phyloP scores from a whole-genome alignment of 139 green algal species.

The Penium margaritaceum region DNA sequence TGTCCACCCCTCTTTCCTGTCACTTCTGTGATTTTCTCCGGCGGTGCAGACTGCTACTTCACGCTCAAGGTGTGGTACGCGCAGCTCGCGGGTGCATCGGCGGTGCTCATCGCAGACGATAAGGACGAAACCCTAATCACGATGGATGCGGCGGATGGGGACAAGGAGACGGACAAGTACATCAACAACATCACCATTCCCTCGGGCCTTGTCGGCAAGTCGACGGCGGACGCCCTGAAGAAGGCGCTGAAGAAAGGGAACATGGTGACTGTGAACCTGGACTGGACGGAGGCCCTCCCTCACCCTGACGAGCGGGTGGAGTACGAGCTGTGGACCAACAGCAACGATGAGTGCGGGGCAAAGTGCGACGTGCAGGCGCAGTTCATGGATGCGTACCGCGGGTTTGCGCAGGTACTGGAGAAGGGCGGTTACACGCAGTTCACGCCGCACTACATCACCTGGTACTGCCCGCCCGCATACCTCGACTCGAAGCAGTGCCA shows the following conservation, averaged over 20 bases:
- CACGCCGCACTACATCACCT: slow-evolving; percentile 82
- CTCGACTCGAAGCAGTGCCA: slow-evolving; percentile 57
- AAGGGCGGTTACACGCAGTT: slow-evolving; percentile 63
- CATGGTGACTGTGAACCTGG: slow-evolving; percentile 58
- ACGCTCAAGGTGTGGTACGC: slow-evolving; percentile 77
- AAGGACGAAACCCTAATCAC: slow-evolving; percentile 64
- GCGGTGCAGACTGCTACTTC: slow-evolving; percentile 68
- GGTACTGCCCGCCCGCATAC: slow-evolving; percentile 60
- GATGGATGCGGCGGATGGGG: slow-evolving; percentile 63
- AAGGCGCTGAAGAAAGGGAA: slow-evolving; percentile 52
- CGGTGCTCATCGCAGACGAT: slow-evolving; percentile 63
- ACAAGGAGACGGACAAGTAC: slow-evolving; percentile 31
- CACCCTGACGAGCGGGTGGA: slow-evolving; percentile 56
- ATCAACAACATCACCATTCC: slow-evolving; percentile 67
- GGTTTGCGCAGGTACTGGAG: slow-evolving; percentile 57
- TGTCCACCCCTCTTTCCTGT: no score
- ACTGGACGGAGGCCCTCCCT: slow-evolving; percentile 73
- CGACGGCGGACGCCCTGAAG: slow-evolving; percentile 63
- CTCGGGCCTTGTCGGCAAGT: slow-evolving; percentile 65
- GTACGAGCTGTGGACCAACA: slow-evolving; percentile 89
- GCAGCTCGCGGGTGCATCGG: slow-evolving; percentile 72
- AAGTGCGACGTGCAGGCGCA: slow-evolving; percentile 66
- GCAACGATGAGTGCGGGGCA: slow-evolving; percentile 69
- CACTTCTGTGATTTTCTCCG: background rate
- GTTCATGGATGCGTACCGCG: slow-evolving; percentile 66